phyloP scores from a whole-genome alignment of 176 grass and related monocot species.

The Oryza officinalis region DNA sequence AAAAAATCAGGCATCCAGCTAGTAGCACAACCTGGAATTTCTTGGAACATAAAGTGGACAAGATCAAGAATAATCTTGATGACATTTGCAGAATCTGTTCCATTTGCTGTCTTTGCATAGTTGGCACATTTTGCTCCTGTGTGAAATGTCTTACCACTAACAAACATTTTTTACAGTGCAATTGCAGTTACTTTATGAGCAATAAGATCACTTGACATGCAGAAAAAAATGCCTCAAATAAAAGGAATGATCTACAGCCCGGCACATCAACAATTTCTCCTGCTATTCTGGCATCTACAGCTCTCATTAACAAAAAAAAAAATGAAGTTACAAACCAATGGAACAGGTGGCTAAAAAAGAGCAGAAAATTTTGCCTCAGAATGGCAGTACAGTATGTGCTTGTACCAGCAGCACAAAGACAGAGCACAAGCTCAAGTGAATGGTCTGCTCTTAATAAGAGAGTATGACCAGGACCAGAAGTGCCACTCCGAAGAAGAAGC shows the following conservation, averaged over 20 bases:
- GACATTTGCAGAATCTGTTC: neutral
- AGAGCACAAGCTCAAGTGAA: neutral
- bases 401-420: slow-evolving; percentile 5
- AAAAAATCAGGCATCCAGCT: neutral
- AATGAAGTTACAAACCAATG: neutral
- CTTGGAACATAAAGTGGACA: neutral
- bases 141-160: neutral
- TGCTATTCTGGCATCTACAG: neutral
- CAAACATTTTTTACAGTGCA: neutral
- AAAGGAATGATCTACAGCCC: slow-evolving; percentile 34
- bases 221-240: neutral
- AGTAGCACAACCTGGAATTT: neutral
- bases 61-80: neutral
- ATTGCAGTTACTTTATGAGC: neutral
- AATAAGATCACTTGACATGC: neutral
- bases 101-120: neutral
- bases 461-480: slow-evolving; percentile 24
- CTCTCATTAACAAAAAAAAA: neutral
- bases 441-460: slow-evolving; percentile 10
- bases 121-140: neutral
- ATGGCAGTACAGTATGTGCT: neutral
- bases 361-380: neutral
- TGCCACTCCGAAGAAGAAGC: slow-evolving; percentile 25
- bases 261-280: neutral
- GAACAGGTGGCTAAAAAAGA: neutral